A percentile compares a stretch with the other conserved stretches of the same genome.
phyloP scores from a whole-genome alignment of 2,329 filamentous ascomycete genomes.

The Neonectria coccinea region DNA sequence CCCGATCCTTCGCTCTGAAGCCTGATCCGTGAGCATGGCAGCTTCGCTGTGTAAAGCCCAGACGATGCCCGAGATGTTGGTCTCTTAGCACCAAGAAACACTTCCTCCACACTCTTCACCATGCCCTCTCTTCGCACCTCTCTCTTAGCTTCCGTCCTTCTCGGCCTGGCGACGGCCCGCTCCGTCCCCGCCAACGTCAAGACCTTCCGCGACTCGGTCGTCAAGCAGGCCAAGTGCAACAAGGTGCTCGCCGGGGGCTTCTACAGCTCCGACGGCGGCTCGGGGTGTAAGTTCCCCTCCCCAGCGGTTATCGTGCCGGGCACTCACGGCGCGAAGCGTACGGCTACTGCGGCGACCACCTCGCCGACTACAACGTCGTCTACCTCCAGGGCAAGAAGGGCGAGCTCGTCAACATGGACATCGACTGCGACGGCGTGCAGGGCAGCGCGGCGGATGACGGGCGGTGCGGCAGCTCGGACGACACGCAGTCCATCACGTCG shows the following conservation, averaged over 20 bases:
- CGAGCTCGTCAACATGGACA: constrained; percentile 65
- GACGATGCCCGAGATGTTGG: constrained; percentile 8
- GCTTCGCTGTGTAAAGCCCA: constrained; percentile 9
- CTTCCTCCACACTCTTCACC: not conserved
- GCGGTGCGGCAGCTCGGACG: constrained; percentile 57
- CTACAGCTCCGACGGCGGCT: constrained; percentile 52
- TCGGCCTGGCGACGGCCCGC: constrained; percentile 41
- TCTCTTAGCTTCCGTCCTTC: constrained; percentile 40
- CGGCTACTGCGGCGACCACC: constrained; percentile 61
- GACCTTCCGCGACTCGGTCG: constrained; percentile 56
- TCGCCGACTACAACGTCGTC: constrained; percentile 55
- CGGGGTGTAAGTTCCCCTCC: constrained; percentile 48
- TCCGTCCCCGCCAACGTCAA: constrained; percentile 57
- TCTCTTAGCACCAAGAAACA: not conserved
- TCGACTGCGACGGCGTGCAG: constrained; percentile 68
- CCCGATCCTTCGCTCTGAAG: not conserved
- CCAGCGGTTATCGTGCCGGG: too few species aligned
- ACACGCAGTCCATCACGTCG: constrained; percentile 60
- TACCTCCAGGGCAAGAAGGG: constrained; percentile 60
- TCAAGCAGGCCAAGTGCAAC: constrained; percentile 52
- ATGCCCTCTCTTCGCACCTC: constrained; percentile 39
- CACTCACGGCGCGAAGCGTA: constrained; percentile 37
- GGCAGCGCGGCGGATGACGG: constrained; percentile 55
- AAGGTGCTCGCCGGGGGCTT: constrained; percentile 55
- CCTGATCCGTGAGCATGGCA: not conserved